Evolutionary conservation across 768 basidiomycete species (phyloP).

Genomic region (Mrakia blollopis): DNA sequence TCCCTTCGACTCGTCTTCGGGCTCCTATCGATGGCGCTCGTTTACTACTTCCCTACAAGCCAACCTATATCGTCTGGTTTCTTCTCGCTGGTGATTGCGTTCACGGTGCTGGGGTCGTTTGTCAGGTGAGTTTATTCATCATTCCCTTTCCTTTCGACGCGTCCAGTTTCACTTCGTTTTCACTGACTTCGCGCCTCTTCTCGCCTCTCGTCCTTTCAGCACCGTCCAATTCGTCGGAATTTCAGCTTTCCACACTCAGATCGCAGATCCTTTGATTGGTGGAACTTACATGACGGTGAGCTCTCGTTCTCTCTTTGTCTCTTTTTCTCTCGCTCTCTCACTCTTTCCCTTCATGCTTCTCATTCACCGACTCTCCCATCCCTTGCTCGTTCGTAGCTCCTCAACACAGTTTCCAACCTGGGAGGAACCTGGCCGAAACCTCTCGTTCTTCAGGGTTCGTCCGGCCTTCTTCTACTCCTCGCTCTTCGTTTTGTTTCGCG

Average conservation of each 20-base stretch:
- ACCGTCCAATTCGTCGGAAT: conserved; percentile 99
- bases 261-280: conserved; percentile 93
- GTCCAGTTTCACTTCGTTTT: neutral
- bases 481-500: neutral
- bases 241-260: conserved; percentile 95
- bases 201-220: conserved; percentile 41
- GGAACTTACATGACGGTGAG: conserved; percentile 98
- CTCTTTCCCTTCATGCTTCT: neutral
- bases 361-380: neutral
- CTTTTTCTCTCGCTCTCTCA: neutral
- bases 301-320: conserved; percentile 21
- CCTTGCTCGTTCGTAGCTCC: conserved; percentile 53
- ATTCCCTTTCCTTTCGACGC: conserved; percentile 29
- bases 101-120: conserved; percentile 79
- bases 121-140: conserved; percentile 61
- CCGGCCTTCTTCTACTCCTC: neutral
- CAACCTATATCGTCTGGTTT: conserved; percentile 50
- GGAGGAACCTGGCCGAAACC: conserved; percentile 96
- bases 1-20: conserved; percentile 78
- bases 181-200: conserved; percentile 39
- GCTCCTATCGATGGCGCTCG: conserved; percentile 65
- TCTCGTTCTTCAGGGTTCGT: conserved; percentile 81
- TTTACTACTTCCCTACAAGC: conserved; percentile 70
- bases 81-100: conserved; percentile 71
- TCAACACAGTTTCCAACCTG: conserved; percentile 93